phyloP scores from a whole-genome alignment of 176 grass and related monocot species.

The Aegilops bicornis region DNA sequence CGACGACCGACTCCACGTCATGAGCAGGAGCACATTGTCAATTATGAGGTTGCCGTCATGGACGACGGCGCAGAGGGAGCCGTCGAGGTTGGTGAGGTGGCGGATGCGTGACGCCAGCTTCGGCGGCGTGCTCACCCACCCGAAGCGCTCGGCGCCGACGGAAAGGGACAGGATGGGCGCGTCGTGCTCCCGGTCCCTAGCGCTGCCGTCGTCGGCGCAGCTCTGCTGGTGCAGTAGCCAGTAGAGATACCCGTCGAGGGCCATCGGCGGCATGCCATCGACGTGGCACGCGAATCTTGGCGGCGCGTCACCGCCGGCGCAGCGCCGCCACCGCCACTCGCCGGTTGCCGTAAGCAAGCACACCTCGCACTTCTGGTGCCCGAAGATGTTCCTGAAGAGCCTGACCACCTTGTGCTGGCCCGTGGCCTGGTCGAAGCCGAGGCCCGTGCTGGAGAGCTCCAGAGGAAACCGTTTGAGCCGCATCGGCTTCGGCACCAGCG shows the following conservation, averaged over 20 bases:
- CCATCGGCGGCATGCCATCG: not conserved
- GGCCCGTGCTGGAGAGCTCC: not conserved
- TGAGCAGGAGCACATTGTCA: not conserved
- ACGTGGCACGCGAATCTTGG: not conserved
- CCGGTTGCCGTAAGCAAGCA: not conserved
- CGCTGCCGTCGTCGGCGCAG: not conserved
- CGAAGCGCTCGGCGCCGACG: conserved; percentile 7
- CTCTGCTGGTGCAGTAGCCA: not conserved
- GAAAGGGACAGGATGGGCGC: conserved; percentile 14
- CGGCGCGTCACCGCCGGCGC: not conserved
- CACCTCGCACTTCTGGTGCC: conserved; percentile 1
- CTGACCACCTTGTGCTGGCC: conserved; percentile 30
- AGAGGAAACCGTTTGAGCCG: not conserved
- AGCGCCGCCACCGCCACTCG: not conserved
- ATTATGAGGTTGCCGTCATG: not conserved
- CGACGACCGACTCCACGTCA: not conserved
- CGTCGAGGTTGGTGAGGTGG: conserved; percentile 4
- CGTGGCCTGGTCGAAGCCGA: not conserved
- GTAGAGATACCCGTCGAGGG: conserved; percentile 3
- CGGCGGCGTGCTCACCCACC: conserved; percentile 2
- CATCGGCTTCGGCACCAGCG: not conserved
- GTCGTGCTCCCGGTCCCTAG: not conserved
- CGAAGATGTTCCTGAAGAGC: not conserved
- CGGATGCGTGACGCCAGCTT: not conserved
- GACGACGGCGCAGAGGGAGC: conserved; percentile 7